These are phyloP conservation scores for Saturnispora saitoi DNA, from an alignment of 805 yeast species.

Conservation along the genomic window DNA sequence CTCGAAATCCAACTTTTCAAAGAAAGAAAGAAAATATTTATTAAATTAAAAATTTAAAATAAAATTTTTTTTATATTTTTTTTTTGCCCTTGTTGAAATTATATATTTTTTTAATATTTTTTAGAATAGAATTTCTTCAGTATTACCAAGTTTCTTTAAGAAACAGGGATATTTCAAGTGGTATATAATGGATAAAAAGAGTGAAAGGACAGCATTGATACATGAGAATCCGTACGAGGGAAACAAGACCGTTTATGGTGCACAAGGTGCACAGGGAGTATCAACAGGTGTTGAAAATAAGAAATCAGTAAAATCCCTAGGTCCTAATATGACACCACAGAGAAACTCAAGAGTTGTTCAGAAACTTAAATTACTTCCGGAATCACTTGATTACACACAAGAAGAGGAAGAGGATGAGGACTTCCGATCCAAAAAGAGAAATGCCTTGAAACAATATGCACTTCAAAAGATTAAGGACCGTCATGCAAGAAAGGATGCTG, in stretches of 20 bases:
- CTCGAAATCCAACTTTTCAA: no score
- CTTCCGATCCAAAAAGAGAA: constrained; percentile 30
- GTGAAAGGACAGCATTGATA: background rate
- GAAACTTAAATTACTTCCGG: constrained; percentile 64
- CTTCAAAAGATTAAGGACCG: constrained; percentile 81
- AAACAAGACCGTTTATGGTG: background rate
- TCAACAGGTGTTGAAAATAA: constrained; percentile 1
- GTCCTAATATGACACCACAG: constrained; percentile 57
- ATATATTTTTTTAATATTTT: no score
- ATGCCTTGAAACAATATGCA: constrained; percentile 31
- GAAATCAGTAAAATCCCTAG: constrained; percentile 28
- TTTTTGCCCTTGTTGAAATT: no score
- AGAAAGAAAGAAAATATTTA: no score
- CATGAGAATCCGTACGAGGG: constrained; percentile 6
- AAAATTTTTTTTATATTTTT: no score
- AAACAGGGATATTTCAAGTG: background rate
- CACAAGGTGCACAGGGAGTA: background rate
- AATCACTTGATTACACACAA: constrained; percentile 33
- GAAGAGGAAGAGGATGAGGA: constrained; percentile 15
- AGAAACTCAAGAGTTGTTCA: constrained; percentile 68
- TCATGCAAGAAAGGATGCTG: constrained; percentile 90
- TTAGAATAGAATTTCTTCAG: no score
- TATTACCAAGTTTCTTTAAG: background rate
- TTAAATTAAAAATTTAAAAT: no score
- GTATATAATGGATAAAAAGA: background rate